A percentile compares a stretch with the other conserved stretches of the same genome.
Conservation (phyloP, 129 eudicot genomes). For the Ambrosia trifida region DNA sequence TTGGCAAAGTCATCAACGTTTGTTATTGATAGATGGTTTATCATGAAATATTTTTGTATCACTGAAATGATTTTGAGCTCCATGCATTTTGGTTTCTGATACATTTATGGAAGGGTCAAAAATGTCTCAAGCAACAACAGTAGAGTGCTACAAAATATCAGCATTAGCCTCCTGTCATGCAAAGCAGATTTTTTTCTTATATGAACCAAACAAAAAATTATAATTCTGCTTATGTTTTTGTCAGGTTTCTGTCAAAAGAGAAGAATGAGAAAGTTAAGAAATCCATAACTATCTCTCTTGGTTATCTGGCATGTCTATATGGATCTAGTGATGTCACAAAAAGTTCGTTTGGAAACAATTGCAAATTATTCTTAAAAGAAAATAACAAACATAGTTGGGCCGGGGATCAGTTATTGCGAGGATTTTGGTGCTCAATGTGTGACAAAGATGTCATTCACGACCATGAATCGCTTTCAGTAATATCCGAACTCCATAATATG, state of each 20-base stretch:
- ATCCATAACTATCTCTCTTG: conserved; percentile 56
- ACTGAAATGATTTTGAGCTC: conserved; percentile 1
- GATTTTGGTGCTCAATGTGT: conserved; percentile 90
- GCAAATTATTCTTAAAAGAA: conserved; percentile 57
- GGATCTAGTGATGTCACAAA: conserved; percentile 46
- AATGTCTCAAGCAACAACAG: conserved; percentile 15
- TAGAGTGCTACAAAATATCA: not conserved
- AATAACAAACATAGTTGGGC: conserved; percentile 44
- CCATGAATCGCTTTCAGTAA: conserved; percentile 34
- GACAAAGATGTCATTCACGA: conserved; percentile 41
- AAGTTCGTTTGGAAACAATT: conserved; percentile 31
- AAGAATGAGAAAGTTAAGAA: conserved; percentile 62
- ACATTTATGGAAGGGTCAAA: not conserved
- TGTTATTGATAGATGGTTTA: not conserved
- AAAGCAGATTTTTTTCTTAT: not conserved
- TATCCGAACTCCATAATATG: conserved; percentile 28
- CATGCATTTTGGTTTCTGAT: not conserved
- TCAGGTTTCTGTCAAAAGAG: conserved; percentile 65
- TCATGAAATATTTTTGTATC: not conserved
- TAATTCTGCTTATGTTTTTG: conserved; percentile 18
- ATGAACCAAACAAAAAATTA: not conserved
- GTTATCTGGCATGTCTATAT: conserved; percentile 80
- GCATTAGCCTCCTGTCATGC: not conserved
- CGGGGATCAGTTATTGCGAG: conserved; percentile 43
- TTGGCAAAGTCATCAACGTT: not conserved